These are phyloP conservation scores for Rhodotorula sp. DNA, from an alignment of 1,284 basidiomycete species.

Conservation along the genomic window DNA sequence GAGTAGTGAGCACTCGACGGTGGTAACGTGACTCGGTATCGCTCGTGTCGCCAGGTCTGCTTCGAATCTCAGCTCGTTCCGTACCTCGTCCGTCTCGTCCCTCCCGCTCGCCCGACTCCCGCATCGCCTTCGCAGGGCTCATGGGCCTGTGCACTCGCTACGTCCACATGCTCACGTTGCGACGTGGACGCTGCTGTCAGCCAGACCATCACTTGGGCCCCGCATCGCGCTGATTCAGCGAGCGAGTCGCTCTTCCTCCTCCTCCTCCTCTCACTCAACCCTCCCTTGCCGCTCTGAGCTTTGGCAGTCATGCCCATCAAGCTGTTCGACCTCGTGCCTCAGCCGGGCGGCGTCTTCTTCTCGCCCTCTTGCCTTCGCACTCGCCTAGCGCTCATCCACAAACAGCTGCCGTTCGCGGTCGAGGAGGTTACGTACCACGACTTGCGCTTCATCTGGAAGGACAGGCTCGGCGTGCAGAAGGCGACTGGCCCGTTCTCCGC, in stretches of 20 bases:
- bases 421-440: slow-evolving; percentile 21
- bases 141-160: no score
- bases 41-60: no score
- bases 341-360: slow-evolving; percentile 6
- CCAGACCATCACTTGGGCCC: background rate
- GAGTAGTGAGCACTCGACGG: background rate
- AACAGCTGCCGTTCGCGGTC: slow-evolving; percentile 10
- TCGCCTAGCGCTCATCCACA: slow-evolving; percentile 12
- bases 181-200: background rate
- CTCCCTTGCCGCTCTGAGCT: background rate
- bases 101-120: background rate
- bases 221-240: background rate
- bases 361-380: slow-evolving; percentile 13
- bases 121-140: no score
- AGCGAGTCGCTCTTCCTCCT: background rate
- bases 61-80: no score
- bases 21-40: no score
- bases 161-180: no score
- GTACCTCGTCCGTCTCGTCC: background rate
- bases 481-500: background rate
- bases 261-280: background rate
- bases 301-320: background rate
- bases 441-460: slow-evolving; percentile 16
- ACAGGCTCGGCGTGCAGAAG: slow-evolving; percentile 7
- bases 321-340: slow-evolving; percentile 23